These are phyloP conservation scores for Backusella westeae DNA, from an alignment of 192 early-diverging fungal species.

Conservation along the genomic window DNA sequence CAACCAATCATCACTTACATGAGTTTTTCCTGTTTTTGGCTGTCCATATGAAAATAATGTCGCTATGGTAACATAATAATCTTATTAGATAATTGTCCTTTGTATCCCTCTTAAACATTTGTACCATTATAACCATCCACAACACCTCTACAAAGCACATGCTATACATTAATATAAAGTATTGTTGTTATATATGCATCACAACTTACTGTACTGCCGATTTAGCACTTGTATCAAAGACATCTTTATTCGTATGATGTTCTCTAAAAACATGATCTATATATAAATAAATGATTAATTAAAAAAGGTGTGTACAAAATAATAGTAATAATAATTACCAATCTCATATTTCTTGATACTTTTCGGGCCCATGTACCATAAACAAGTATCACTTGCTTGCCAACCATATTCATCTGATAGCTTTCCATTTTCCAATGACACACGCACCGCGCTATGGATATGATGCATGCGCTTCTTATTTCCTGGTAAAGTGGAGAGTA, in stretches of 20 bases:
- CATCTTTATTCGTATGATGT: background rate
- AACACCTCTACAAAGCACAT: background rate
- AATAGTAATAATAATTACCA: background rate
- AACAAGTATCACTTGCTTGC: background rate
- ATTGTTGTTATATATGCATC: background rate
- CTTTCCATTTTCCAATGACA: conserved; percentile 4
- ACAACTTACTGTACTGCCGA: background rate
- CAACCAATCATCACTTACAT: background rate
- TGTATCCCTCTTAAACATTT: background rate
- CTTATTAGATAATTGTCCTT: background rate
- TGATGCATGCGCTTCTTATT: background rate
- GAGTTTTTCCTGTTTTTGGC: conserved; percentile 7
- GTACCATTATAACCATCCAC: conserved; percentile 4
- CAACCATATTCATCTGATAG: background rate
- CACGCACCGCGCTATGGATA: background rate
- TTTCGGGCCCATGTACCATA: conserved; percentile 1
- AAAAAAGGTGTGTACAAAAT: background rate
- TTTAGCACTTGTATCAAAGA: conserved; percentile 1
- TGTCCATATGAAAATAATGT: conserved; percentile 15
- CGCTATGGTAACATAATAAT: background rate
- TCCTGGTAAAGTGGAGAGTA: background rate
- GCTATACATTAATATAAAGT: background rate
- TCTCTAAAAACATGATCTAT: conserved; percentile 16
- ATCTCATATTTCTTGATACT: conserved; percentile 3
- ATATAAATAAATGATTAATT: background rate